phyloP scores from a whole-genome alignment of 2,329 filamentous ascomycete genomes.

The Canariomyces notabilis region DNA sequence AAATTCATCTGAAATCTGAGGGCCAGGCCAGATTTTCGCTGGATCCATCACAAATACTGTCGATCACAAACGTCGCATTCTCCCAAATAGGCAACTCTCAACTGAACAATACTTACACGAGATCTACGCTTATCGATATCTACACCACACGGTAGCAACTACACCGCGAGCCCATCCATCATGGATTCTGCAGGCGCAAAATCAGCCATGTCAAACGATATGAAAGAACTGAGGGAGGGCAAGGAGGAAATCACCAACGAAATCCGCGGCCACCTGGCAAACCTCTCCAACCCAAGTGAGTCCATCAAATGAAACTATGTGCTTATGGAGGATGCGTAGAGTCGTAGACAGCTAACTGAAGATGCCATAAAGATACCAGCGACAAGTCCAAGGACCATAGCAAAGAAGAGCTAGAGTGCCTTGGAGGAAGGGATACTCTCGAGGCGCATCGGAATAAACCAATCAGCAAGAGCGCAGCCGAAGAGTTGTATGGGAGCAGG shows the following conservation, averaged over 20 bases:
- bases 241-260: constrained; percentile 26
- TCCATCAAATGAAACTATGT: too few relatives aligned
- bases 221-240: constrained; percentile 35
- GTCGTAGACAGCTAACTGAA: not conserved
- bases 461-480: constrained; percentile 37
- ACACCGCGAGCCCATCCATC: constrained; percentile 5
- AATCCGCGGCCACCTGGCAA: constrained; percentile 41
- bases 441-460: constrained; percentile 39
- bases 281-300: constrained; percentile 43
- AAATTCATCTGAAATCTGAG: not conserved
- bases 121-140: not conserved
- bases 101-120: too few relatives aligned
- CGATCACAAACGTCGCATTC: too few relatives aligned
- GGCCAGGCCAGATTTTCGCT: too few relatives aligned
- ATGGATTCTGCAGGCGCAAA: constrained; percentile 36
- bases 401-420: constrained; percentile 34
- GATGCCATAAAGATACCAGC: constrained; percentile 35
- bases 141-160: too few relatives aligned
- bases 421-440: constrained; percentile 40
- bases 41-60: not conserved
- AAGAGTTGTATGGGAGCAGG: constrained; percentile 36
- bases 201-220: constrained; percentile 37
- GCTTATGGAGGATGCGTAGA: too few relatives aligned
- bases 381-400: constrained; percentile 42
- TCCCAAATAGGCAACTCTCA: too few relatives aligned